These are phyloP conservation scores for Penicillium roqueforti DNA, from an alignment of 495 filamentous ascomycete genomes.

Conservation along the genomic window DNA sequence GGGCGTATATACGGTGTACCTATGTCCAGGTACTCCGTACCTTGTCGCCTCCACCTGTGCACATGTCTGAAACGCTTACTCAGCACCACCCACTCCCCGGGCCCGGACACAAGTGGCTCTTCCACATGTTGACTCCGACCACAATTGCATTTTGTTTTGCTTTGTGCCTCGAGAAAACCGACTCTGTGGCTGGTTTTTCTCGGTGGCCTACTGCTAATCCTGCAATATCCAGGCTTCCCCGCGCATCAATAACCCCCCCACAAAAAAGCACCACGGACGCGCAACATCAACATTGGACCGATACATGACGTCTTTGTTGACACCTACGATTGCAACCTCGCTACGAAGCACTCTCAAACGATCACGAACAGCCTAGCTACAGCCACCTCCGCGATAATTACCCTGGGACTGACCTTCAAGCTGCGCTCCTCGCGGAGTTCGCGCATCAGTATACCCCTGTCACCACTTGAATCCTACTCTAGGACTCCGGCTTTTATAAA, in stretches of 20 bases:
- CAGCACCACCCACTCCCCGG: constrained; percentile 26
- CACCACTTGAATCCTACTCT: constrained; percentile 23
- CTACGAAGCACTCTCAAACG: constrained; percentile 11
- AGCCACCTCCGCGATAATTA: not conserved
- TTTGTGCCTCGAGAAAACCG: constrained; percentile 11
- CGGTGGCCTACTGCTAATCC: not conserved
- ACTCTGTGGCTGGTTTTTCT: constrained; percentile 4
- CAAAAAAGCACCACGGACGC: constrained; percentile 25
- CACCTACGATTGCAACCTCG: constrained; percentile 20
- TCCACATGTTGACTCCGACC: constrained; percentile 27
- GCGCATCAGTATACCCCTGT: constrained; percentile 33
- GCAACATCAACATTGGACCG: constrained; percentile 21
- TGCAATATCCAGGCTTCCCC: constrained; percentile 3
- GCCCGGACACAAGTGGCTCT: constrained; percentile 38
- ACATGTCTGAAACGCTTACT: no score
- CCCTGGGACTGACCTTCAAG: constrained; percentile 19
- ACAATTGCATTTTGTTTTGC: constrained; percentile 19
- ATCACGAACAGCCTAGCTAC: constrained; percentile 6
- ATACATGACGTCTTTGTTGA: constrained; percentile 49
- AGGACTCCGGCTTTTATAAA: constrained; percentile 11
- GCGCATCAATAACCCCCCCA: constrained; percentile 1
- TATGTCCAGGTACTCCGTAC: no score
- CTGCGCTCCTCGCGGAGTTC: constrained; percentile 40
- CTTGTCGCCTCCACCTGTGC: no score
- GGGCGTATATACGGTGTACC: no score